A percentile compares a stretch with the other conserved stretches of the same genome.
phyloP scores from a whole-genome alignment of 331 rosid species.

The Ulmus americana region DNA sequence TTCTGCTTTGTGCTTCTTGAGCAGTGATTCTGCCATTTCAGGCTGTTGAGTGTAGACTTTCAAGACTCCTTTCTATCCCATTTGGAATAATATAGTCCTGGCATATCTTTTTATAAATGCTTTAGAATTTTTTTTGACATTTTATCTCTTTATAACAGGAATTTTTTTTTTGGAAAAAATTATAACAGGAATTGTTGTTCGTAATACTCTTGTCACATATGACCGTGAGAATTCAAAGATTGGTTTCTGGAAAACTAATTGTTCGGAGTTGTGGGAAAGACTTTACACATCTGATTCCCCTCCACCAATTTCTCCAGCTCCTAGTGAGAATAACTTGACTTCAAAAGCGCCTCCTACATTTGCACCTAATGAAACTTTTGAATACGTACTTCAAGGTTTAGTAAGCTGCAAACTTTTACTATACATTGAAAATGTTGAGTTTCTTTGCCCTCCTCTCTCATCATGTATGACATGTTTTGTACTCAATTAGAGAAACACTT shows the following conservation, averaged over 20 bases:
- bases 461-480: not conserved
- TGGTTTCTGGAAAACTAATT: constrained; percentile 98
- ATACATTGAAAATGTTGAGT: not conserved
- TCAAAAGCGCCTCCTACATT: constrained; percentile 34
- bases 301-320: constrained; percentile 40
- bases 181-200: constrained; percentile 66
- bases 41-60: constrained; percentile 5
- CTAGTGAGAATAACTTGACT: constrained; percentile 33
- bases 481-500: not conserved
- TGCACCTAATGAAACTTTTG: constrained; percentile 50
- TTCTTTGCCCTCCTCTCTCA: not conserved
- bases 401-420: constrained; percentile 13
- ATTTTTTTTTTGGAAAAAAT: constrained; percentile 32
- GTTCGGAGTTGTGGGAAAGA: constrained; percentile 89
- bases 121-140: constrained; percentile 7
- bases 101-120: constrained; percentile 16
- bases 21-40: constrained; percentile 11
- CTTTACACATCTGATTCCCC: constrained; percentile 48
- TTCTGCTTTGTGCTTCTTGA: not conserved
- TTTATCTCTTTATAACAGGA: constrained; percentile 37
- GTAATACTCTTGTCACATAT: constrained; percentile 83
- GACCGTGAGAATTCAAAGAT: constrained; percentile 69
- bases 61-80: not conserved
- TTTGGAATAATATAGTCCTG: constrained; percentile 3
- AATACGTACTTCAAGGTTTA: constrained; percentile 52